Base-by-base conservation (phyloP, 192 early-diverging fungal species). In the Coemansia reversa region DNA sequence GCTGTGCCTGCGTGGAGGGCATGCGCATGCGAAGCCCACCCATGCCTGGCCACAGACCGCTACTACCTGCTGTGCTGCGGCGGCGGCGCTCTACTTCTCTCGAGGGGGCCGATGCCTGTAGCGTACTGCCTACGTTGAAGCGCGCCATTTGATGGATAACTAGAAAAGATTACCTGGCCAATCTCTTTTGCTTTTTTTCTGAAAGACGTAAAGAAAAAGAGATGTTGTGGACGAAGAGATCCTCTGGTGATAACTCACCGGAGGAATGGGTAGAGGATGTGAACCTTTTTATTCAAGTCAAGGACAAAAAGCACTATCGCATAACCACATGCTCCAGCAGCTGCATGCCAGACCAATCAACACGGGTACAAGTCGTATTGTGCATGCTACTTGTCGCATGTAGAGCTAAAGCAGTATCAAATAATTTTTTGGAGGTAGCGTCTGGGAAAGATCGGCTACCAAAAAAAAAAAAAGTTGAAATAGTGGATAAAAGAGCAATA, bases 41-140 rank as follows among this genome's bases (percentile, higher is more conserved):
- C 59, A 62, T 19, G 12, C 45, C 48, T n/a, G 53, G 53, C 35
- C 57, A 51, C 60, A 19, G 60, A 1, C 16, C 51, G 42, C 56
- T 54, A 12, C 52, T 59, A 18, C 58, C 65, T 5, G 74, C 65
- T 7, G 77, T 71, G 69, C 72, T 74, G 49, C 71, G 67, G 0
- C 76, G 76, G 24, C 71, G 64, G 23, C 54, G 63, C n/a, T n/a
- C n/a, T 6, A 50, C 8, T 39, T 6, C 35, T 39, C 5, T 48
- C 14, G 28, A 27, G 2, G 63, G 50, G 12, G 45, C 57, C 2
- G 71, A 74, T 27, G 76, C 50, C 65, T 68, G 76, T 62, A 79
- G 58, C 35, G 76, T 79, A 28, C 67, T 49, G 63, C 71, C 76
- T 9, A 69, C 60, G 62, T 74, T 74, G 62, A 79, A 58, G 7